Conservation (phyloP, 2,329 filamentous ascomycete species). For the Hypomyces rosellus region DNA sequence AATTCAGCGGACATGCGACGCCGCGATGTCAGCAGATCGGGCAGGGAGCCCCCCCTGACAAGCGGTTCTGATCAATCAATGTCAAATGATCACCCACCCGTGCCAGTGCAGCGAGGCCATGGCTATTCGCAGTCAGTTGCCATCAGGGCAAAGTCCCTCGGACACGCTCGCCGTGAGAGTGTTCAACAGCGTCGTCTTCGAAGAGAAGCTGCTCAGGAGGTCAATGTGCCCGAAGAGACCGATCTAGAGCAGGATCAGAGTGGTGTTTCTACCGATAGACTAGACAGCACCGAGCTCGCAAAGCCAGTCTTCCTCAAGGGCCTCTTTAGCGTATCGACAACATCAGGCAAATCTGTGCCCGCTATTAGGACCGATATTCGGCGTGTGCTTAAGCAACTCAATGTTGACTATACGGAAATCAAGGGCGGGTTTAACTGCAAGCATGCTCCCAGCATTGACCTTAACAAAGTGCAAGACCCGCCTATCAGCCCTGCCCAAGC, state of each 20-base stretch:
- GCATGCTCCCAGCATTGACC: conserved; percentile 82
- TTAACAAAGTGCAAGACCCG: conserved; percentile 64
- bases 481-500: conserved; percentile 52
- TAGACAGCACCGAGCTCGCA: conserved; percentile 68
- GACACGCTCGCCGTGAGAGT: conserved; percentile 83
- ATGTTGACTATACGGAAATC: conserved; percentile 88
- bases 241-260: conserved; percentile 67
- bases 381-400: conserved; percentile 77
- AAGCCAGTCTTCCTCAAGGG: conserved; percentile 96
- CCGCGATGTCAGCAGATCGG: conserved; percentile 42
- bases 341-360: conserved; percentile 80
- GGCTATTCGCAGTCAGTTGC: conserved; percentile 54
- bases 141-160: conserved; percentile 76
- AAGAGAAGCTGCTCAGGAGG: conserved; percentile 64
- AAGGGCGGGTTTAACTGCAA: conserved; percentile 88
- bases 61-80: conserved; percentile 75
- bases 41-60: conserved; percentile 63
- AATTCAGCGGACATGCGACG: conserved; percentile 78
- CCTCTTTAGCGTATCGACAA: conserved; percentile 94
- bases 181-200: conserved; percentile 78
- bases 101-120: conserved; percentile 45
- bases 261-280: conserved; percentile 53
- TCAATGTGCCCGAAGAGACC: conserved; percentile 85
- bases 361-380: conserved; percentile 88
- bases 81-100: conserved; percentile 42